Percentiles rank a stretch among this genome's conserved stretches.
These are phyloP conservation scores for Populus hybrid DNA, from an alignment of 441 rosid species.

Conservation along the genomic window DNA sequence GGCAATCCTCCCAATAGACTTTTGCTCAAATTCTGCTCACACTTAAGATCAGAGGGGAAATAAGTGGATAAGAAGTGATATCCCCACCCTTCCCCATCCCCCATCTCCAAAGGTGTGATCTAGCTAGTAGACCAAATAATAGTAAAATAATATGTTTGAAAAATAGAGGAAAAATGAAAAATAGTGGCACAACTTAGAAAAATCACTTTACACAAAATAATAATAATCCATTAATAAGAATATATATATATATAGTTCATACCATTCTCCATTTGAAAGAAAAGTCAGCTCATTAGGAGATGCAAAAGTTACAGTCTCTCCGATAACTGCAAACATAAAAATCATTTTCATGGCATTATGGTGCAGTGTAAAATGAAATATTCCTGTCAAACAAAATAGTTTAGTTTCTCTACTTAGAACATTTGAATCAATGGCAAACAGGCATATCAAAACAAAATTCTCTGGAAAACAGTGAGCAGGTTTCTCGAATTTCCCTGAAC, in stretches of 20 bases:
- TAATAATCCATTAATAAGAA: not conserved
- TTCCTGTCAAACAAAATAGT: not conserved
- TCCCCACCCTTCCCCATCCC: too few relatives aligned
- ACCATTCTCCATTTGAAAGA: conserved; percentile 98
- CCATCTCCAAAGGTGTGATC: too few relatives aligned
- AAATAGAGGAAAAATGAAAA: not conserved
- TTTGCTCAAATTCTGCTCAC: too few relatives aligned
- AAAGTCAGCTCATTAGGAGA: conserved; percentile 61
- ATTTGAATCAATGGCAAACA: not conserved
- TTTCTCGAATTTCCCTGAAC: too few relatives aligned
- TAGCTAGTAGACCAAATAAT: too few relatives aligned
- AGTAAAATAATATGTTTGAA: not conserved
- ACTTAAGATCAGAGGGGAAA: too few relatives aligned
- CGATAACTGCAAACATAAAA: conserved; percentile 66
- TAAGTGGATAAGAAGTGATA: too few relatives aligned
- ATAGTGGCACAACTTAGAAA: not conserved
- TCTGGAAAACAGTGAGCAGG: not conserved
- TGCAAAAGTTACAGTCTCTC: conserved; percentile 86
- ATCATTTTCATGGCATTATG: conserved; percentile 11
- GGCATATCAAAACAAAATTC: not conserved
- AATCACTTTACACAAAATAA: not conserved
- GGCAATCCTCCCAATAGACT: too few relatives aligned
- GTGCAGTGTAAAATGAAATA: not conserved
- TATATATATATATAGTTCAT: conserved; percentile 19
- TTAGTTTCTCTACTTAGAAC: not conserved